These are phyloP conservation scores for Capsicum rhomboideum DNA, from an alignment of 257 asterid species.

Conservation along the genomic window DNA sequence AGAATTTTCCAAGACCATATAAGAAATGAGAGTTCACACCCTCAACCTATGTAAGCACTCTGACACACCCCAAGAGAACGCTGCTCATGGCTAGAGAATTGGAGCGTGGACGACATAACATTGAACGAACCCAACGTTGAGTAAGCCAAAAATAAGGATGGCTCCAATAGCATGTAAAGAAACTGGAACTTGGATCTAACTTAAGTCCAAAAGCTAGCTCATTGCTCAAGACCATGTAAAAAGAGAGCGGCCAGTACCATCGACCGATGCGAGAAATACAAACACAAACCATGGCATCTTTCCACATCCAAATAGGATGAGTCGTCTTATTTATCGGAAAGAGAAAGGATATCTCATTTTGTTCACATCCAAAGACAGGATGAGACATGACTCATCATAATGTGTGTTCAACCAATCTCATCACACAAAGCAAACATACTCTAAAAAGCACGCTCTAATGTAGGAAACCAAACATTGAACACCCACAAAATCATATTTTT, in stretches of 20 bases:
- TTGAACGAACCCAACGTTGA: not conserved
- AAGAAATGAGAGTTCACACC: not conserved
- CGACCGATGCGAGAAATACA: not conserved
- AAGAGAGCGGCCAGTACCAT: not conserved
- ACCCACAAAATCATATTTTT: not conserved
- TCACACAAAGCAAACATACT: not conserved
- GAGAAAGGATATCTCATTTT: not conserved
- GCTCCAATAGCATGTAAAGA: not conserved
- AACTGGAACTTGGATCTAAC: not conserved
- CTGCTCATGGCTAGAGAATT: not conserved
- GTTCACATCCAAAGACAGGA: not conserved
- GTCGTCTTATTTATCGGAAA: not conserved
- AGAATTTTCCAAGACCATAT: not conserved
- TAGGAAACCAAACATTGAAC: not conserved
- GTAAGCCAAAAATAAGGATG: not conserved
- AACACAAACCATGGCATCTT: not conserved
- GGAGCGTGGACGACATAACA: not conserved
- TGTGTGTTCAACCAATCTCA: not conserved
- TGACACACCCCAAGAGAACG: not conserved
- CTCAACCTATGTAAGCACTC: not conserved
- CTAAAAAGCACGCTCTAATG: not conserved
- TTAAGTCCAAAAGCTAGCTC: not conserved
- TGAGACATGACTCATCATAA: not conserved
- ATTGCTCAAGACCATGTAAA: not conserved
- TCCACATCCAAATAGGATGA: constrained; percentile 1